Percentiles rank a stretch among this genome's conserved stretches.
Evolutionary conservation across 1,139 yeast species (phyloP).

Genomic region (Suhomyces coccinellae): DNA sequence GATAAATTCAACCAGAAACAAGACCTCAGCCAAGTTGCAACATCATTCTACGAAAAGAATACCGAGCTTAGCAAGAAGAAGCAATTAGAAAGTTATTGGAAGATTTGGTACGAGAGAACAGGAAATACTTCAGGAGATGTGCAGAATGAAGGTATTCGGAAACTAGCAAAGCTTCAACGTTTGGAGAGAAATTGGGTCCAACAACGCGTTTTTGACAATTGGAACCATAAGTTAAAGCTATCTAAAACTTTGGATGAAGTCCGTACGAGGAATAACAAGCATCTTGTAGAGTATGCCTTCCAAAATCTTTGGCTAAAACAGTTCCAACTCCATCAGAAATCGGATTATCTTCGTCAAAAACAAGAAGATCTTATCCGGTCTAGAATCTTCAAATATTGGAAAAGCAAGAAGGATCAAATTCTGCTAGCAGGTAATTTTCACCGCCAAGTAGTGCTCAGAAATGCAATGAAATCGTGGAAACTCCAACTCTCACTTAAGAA

Average conservation of each 20-base stretch:
- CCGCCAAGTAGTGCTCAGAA: not conserved
- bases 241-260: conserved; percentile 9
- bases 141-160: not conserved
- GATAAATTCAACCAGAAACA: not conserved
- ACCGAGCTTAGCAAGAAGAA: not conserved
- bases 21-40: not conserved
- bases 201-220: conserved; percentile 17
- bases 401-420: conserved; percentile 3
- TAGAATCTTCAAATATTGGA: conserved; percentile 20
- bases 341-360: conserved; percentile 2
- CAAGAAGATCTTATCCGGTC: conserved; percentile 10
- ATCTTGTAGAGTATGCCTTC: conserved; percentile 16
- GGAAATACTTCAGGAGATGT: not conserved
- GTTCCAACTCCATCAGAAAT: conserved; percentile 9
- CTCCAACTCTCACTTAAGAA: conserved; percentile 4
- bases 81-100: conserved; percentile 1
- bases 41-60: not conserved
- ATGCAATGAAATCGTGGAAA: conserved; percentile 19
- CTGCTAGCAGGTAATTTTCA: not conserved
- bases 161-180: conserved; percentile 11
- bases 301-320: conserved; percentile 19
- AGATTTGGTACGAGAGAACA: conserved; percentile 4
- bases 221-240: conserved; percentile 16
- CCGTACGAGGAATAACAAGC: conserved; percentile 9
- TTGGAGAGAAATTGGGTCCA: conserved; percentile 14